A percentile compares a stretch with the other conserved stretches of the same genome.
Conservation (phyloP, 2,329 filamentous ascomycete genomes). For the Trichoderma koningiopsis region DNA sequence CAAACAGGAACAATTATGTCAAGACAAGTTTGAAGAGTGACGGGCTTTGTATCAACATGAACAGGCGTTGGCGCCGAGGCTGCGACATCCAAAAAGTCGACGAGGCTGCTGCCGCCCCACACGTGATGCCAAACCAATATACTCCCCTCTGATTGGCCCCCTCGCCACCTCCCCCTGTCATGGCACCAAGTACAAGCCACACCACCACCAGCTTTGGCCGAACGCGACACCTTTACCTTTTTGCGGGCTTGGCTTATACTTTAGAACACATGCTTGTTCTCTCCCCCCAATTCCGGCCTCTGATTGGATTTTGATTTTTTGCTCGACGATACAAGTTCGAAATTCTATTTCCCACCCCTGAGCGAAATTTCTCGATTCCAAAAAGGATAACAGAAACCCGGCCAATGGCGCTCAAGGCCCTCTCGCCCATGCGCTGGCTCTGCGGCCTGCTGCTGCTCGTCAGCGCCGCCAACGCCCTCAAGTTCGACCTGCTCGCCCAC, state of each 20-base stretch:
- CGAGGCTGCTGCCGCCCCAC: constrained; percentile 33
- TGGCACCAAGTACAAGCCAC: constrained; percentile 14
- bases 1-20: background rate
- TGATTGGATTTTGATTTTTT: background rate
- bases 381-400: background rate
- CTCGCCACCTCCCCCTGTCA: background rate
- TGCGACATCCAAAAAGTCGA: constrained; percentile 28
- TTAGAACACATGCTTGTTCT: background rate
- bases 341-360: background rate
- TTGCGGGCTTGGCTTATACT: background rate
- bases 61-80: constrained; percentile 25
- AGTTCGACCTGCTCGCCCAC: constrained; percentile 86
- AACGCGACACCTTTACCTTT: constrained; percentile 30
- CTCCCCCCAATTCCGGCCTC: background rate
- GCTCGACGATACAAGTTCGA: background rate
- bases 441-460: constrained; percentile 61
- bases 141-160: constrained; percentile 15
- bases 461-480: constrained; percentile 68
- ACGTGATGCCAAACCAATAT: constrained; percentile 19
- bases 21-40: background rate
- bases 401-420: constrained; percentile 45
- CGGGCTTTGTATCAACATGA: background rate
- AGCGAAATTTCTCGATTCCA: too few relatives aligned
- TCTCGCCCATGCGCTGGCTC: constrained; percentile 58
- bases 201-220: background rate